A percentile compares a stretch with the other conserved stretches of the same genome.
phyloP scores from a whole-genome alignment of 257 asterid species.

The Nemophila menziesii region DNA sequence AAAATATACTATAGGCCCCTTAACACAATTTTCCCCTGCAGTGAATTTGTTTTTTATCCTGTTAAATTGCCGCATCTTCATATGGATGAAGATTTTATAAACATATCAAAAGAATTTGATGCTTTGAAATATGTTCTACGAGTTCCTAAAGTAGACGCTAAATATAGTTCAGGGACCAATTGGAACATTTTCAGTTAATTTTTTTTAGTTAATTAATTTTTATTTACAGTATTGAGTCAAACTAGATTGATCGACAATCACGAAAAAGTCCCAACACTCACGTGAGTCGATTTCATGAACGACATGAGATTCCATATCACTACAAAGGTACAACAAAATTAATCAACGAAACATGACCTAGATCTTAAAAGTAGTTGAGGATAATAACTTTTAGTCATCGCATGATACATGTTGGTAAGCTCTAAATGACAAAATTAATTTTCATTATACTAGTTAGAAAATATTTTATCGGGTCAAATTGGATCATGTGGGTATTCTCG shows the following conservation, averaged over 20 bases:
- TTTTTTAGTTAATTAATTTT: too few relatives aligned
- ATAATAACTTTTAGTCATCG: conserved; percentile 82
- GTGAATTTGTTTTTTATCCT: conserved; percentile 81
- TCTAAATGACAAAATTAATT: too few relatives aligned
- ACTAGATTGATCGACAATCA: conserved; percentile 68
- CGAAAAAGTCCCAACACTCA: conserved; percentile 74
- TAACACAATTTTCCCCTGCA: conserved; percentile 24
- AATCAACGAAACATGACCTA: conserved; percentile 53
- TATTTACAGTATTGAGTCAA: conserved; percentile 7
- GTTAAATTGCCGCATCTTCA: conserved; percentile 66
- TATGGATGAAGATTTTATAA: conserved; percentile 71
- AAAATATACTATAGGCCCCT: not conserved
- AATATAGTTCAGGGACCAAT: too few relatives aligned
- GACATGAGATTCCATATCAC: conserved; percentile 84
- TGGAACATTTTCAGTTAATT: too few relatives aligned
- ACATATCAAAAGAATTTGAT: conserved; percentile 52
- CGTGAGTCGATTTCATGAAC: conserved; percentile 72
- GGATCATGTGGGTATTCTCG: conserved; percentile 59
- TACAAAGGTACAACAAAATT: conserved; percentile 27
- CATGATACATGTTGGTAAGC: conserved; percentile 97
- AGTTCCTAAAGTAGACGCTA: conserved; percentile 68
- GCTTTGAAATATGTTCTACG: conserved; percentile 70
- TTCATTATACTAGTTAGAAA: too few relatives aligned
- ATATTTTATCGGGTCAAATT: too few relatives aligned
- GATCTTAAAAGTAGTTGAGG: conserved; percentile 58